phyloP scores from a whole-genome alignment of 1,139 yeast species.

The Arxiozyma slooffiae region DNA sequence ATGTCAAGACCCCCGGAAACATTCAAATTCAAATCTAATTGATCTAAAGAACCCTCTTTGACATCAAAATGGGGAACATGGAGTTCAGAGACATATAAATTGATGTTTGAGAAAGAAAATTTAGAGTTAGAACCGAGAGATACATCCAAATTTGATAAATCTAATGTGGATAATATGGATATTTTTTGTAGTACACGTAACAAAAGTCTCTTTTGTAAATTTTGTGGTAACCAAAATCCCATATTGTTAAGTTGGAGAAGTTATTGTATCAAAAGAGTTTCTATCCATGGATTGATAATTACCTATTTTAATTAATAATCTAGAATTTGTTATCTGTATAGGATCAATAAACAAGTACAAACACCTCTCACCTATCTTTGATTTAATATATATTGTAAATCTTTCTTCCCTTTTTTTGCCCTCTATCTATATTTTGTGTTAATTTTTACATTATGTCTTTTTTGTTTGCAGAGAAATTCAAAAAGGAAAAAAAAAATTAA shows the following conservation, averaged over 20 bases:
- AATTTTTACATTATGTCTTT: not conserved
- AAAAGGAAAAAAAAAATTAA: no score
- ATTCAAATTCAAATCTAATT: slow-evolving; percentile 42
- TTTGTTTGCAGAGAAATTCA: not conserved
- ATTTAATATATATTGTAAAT: not conserved
- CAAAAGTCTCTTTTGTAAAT: slow-evolving; percentile 69
- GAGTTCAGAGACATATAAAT: slow-evolving; percentile 64
- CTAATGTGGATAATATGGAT: slow-evolving; percentile 73
- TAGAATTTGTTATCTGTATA: no score
- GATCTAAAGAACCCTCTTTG: slow-evolving; percentile 52
- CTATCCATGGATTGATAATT: not conserved
- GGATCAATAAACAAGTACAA: not conserved
- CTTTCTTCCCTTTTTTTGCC: not conserved
- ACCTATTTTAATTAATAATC: no score
- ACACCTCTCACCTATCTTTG: not conserved
- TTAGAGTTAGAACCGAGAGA: slow-evolving; percentile 51
- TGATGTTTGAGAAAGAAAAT: slow-evolving; percentile 52
- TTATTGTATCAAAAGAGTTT: not conserved
- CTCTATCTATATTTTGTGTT: not conserved
- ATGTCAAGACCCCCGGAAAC: slow-evolving; percentile 61
- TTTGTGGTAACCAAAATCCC: slow-evolving; percentile 77
- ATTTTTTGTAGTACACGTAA: slow-evolving; percentile 73
- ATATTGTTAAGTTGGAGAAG: slow-evolving; percentile 21
- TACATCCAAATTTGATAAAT: slow-evolving; percentile 71
- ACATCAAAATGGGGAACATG: slow-evolving; percentile 59